Evolutionary conservation across 1,284 basidiomycete species (phyloP), one percentile per base, ranked within the genome.

Genomic region (Phellopilus nigrolimitatus): DNA sequence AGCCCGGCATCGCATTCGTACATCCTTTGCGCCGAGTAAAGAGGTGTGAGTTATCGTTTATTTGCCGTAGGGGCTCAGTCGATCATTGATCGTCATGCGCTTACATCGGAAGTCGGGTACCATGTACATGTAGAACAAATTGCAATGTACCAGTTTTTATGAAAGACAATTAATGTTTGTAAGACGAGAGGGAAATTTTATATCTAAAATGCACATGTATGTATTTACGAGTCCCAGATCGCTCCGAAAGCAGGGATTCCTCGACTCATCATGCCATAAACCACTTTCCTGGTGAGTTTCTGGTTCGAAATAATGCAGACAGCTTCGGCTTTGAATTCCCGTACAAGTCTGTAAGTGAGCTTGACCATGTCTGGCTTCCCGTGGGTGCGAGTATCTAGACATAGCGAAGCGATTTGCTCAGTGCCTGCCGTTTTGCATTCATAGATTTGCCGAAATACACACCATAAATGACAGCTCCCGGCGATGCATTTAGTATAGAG

Each of bases 331-430:
- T 81, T 63, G 65, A 79, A 81, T 59, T 82, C 79, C 39, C 71
- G 70, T 5, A 79, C 77, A 36, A 82, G 66, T 30, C 74, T 71
- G 56, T 76, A 75, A 4, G 77, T 76, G 47, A 80, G 62, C 60
- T 79, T 78, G 47, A 81, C 76, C 78, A 80, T 80, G 64, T 80
- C 78, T 3, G 79, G 78, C 61, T 79, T 80, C 15, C 79, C 79
- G 56, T 80, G 70, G 36, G 65, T 71, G 34, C 77, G 75, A 13
- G 80, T 82, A 57, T 82, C 78, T 79, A 43, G n/a, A n/a, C 42
- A 31, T n/a, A 22, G 12, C 2, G 8, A 28, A 6, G 13, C 8
- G 12, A 24, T 41, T 17, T 13, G 30, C 21, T 31, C 19, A 15
- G 52, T 19, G 17, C 33, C 13, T 17, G 39, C 47, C 19, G 43